Evolutionary conservation across 306 rosid genomes (phyloP).

Genomic region (Cicer cuneatum): DNA sequence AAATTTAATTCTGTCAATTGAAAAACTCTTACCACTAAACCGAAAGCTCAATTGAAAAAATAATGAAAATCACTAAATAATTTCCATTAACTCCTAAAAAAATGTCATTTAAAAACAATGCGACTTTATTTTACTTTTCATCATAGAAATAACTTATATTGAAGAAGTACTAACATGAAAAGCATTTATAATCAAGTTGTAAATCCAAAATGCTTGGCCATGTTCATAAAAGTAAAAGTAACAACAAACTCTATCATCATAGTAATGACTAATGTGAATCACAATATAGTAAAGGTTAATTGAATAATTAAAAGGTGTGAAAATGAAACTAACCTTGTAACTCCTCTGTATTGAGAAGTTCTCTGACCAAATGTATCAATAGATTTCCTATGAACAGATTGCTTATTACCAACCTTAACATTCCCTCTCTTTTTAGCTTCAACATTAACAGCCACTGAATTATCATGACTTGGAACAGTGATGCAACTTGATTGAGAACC

Average conservation of each 20-base stretch:
- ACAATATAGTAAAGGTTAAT: neutral
- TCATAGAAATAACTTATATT: too few species aligned
- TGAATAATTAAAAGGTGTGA: neutral
- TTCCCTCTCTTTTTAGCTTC: conserved; percentile 78
- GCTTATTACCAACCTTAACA: conserved; percentile 61
- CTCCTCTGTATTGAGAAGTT: conserved; percentile 97
- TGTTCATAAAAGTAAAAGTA: too few species aligned
- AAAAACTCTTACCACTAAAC: too few species aligned
- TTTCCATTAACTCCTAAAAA: neutral
- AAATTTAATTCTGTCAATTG: too few species aligned
- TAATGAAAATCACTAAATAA: neutral
- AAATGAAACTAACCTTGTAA: conserved; percentile 66
- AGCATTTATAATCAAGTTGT: too few species aligned
- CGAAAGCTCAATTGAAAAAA: neutral
- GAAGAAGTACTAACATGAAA: too few species aligned
- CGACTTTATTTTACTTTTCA: too few species aligned
- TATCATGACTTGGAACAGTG: conserved; percentile 67
- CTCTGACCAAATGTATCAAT: conserved; percentile 92
- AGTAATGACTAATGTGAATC: too few species aligned
- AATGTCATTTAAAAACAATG: too few species aligned
- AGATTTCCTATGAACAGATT: conserved; percentile 86
- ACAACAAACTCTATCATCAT: too few species aligned
- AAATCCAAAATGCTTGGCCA: too few species aligned
- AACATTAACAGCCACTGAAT: conserved; percentile 26
- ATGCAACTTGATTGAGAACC: conserved; percentile 86